Base-by-base conservation (phyloP, 1,284 basidiomycete species). In the Pascua guehoae region DNA sequence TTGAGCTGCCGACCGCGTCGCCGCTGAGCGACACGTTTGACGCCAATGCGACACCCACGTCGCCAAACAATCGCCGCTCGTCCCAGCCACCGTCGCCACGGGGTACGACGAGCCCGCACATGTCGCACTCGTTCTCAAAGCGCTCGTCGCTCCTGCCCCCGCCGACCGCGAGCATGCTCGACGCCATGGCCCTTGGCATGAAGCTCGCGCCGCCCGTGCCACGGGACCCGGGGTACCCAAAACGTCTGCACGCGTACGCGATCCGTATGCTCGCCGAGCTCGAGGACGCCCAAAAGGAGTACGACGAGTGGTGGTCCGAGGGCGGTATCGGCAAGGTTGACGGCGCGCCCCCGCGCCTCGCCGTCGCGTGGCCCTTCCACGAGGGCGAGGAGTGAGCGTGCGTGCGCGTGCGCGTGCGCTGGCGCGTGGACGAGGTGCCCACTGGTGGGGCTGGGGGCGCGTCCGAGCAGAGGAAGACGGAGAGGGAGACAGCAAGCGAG, bases 281-380 rank as follows among this genome's bases (percentile, higher is more conserved):
- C 41, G 80, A 81, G 65, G 78, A 79, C 61, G 76, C 77, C 41
- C 70, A 79, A 60, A 75, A 75, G 62, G 78, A 79, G 70, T 77
- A 76, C 57, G 74, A 77, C 53, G 75, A 76, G 55, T 78, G 77
- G 77, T 78, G 74, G 73, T 68, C 71, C 43, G 72, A 76, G 37
- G 71, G 69, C 43, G 77, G 77, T 10, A 71, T 75, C 36, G 75
- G 76, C 7, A 69, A 66, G 57, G 65, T 72, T 44, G 76, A 77
- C 56, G 74, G 73, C 36, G 68, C 68, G 5, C 77, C 77, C n/a
- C 77, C 76, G 17, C 67, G 75, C 40, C 65, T 79, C 49, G 74
- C 71, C 0, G 74, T 78, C 9, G 75, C 75, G 9, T 79, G 77
- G 77, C 74, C 74, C 11, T 77, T 78, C 70, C 71, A 74, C 56